Evolutionary conservation across 768 basidiomycete species (phyloP), one percentile per base, ranked within the genome.

Genomic region (Hysterangium stoloniferum): DNA sequence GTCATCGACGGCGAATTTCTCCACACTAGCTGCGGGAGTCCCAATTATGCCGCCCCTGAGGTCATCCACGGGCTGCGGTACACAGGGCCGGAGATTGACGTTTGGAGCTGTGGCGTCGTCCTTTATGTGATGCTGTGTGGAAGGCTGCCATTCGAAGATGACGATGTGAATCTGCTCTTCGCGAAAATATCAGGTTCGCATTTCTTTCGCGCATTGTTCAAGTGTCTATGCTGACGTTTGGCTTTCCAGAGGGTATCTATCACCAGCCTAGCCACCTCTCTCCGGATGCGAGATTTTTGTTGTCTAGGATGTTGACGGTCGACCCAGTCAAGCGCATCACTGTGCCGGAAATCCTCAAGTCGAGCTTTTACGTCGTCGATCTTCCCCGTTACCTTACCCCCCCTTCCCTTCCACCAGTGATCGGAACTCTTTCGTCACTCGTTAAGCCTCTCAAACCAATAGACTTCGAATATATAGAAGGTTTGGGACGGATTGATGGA

Each of bases 61-160:
- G 95, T 99, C 59, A 96, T 99, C 56, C 79, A 86, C 15, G 95
- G 96, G 5, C 89, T 88, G 24, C 75, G 94, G 8, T 99, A 99
- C 63, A 92, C 93, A 0, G 95, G 95, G 0, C 94, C 95, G 0
- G 95, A 97, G 67, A 96, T 97, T 61, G 95, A 99, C 57, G 92
- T 98, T 9, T 99, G 96, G 95, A 92, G 88, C 58, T 88, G 89
- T 50, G 95, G 95, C 0, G 95, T 99, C n/a, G 97, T 99, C 58
- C 77, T 99, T 45, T 97, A 94, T 68, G 96, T 97, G 51, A 93
- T 99, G 84, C 77, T 99, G 4, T 94, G 89, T 61, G 95, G 96
- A 3, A 73, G 87, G 42, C 76, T 99, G 27, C 95, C 96, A 1
- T 99, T 99, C 63, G 95, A 98, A 69, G 94, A 98, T 66, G 92